These are phyloP conservation scores for Paramecium pentaurelia DNA, from an alignment of 73 alveolate genomes.

Conservation along the genomic window DNA sequence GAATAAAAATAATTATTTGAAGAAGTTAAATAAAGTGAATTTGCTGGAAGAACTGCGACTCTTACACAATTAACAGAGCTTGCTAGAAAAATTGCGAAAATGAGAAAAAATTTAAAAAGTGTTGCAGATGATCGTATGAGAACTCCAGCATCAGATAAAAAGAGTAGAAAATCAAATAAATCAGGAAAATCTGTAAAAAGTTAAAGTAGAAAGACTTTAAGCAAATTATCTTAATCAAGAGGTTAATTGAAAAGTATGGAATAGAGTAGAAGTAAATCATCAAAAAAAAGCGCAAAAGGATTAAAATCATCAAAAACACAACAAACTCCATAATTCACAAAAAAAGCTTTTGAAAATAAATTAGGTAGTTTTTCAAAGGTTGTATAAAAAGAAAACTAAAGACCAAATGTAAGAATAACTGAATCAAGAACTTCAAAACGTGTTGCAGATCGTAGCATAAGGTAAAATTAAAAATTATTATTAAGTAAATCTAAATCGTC, in stretches of 20 bases:
- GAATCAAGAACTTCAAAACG: background rate
- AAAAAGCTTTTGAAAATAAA: background rate
- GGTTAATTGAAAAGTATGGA: background rate
- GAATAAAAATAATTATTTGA: conserved; percentile 4
- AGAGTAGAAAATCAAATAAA: background rate
- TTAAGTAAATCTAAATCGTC: background rate
- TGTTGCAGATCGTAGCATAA: background rate
- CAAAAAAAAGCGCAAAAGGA: background rate
- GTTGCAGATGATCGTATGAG: background rate
- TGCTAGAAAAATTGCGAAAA: background rate
- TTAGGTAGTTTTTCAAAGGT: conserved; percentile 18
- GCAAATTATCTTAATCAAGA: background rate
- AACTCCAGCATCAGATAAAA: background rate
- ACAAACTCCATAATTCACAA: background rate
- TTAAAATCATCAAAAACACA: background rate
- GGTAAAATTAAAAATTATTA: background rate
- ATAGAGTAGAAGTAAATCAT: background rate
- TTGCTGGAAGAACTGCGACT: background rate
- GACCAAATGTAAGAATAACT: background rate
- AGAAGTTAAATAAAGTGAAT: background rate
- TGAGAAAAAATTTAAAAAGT: background rate
- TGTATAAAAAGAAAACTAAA: background rate
- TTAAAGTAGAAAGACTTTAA: background rate
- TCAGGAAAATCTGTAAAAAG: background rate
- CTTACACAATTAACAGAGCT: background rate